Conservation (phyloP, 179 eudicot genomes). For the Drosera spatulata region DNA sequence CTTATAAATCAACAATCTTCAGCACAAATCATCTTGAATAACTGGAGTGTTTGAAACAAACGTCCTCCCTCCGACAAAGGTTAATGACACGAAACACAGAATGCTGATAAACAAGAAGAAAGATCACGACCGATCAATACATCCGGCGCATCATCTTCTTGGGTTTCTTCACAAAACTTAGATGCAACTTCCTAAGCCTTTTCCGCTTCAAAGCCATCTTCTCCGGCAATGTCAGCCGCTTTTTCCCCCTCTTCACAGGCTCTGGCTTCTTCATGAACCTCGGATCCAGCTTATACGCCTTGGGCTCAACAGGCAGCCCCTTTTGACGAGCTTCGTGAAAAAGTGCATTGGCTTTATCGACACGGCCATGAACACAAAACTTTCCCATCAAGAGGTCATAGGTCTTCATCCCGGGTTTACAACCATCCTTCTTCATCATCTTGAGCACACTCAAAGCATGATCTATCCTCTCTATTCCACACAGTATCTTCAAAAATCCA, state of each 20-base stretch:
- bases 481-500: slow-evolving; percentile 58
- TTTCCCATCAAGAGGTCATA: slow-evolving; percentile 70
- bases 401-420: slow-evolving; percentile 63
- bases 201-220: slow-evolving; percentile 78
- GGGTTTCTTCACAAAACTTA: slow-evolving; percentile 80
- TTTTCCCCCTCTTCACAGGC: slow-evolving; percentile 59
- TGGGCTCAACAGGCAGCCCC: slow-evolving; percentile 41
- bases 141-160: slow-evolving; percentile 31
- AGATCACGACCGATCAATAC: slow-evolving; percentile 9
- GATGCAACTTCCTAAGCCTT: slow-evolving; percentile 44
- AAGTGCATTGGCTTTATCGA: slow-evolving; percentile 50
- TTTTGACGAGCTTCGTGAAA: slow-evolving; percentile 54
- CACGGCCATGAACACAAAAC: slow-evolving; percentile 58
- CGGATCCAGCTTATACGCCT: slow-evolving; percentile 65
- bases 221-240: slow-evolving; percentile 78
- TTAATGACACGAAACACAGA: no score
- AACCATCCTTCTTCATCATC: slow-evolving; percentile 66
- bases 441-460: slow-evolving; percentile 61
- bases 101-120: no score
- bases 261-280: slow-evolving; percentile 48
- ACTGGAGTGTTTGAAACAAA: no score
- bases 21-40: no score
- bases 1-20: no score
- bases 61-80: no score
- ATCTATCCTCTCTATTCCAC: slow-evolving; percentile 85